phyloP scores from a whole-genome alignment of 2,329 filamentous ascomycete species.

The Claviceps fusiformis region DNA sequence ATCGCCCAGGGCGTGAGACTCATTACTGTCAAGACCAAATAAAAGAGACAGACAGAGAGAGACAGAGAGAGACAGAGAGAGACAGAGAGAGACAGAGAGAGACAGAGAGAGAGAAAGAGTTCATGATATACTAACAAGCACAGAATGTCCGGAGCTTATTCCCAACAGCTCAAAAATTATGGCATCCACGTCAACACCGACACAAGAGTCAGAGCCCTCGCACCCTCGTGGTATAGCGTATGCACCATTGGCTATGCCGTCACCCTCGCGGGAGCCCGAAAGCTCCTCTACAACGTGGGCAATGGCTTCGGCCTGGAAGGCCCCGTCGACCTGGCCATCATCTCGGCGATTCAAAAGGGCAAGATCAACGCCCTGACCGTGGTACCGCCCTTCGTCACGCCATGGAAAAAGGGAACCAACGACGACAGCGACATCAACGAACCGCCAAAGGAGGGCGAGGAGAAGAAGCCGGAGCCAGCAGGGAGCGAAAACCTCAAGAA shows the following conservation, averaged over 20 bases:
- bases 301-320: neutral
- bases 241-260: conserved; percentile 2
- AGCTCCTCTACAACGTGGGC: conserved; percentile 1
- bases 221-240: conserved; percentile 1
- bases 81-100: no score
- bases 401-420: neutral
- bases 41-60: no score
- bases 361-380: neutral
- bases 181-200: neutral
- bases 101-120: no score
- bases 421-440: conserved; percentile 1
- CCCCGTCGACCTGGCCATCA: conserved; percentile 2
- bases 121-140: neutral
- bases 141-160: neutral
- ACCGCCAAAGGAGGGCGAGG: neutral
- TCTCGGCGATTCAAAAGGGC: neutral
- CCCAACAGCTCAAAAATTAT: neutral
- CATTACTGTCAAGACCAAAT: no score
- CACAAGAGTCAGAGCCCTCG: neutral
- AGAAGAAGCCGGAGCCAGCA: neutral
- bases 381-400: neutral
- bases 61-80: no score
- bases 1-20: no score
- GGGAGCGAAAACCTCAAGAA: neutral
- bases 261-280: neutral